Evolutionary conservation across 495 filamentous ascomycete species (phyloP).

Genomic region (Entonaema liquescens): DNA sequence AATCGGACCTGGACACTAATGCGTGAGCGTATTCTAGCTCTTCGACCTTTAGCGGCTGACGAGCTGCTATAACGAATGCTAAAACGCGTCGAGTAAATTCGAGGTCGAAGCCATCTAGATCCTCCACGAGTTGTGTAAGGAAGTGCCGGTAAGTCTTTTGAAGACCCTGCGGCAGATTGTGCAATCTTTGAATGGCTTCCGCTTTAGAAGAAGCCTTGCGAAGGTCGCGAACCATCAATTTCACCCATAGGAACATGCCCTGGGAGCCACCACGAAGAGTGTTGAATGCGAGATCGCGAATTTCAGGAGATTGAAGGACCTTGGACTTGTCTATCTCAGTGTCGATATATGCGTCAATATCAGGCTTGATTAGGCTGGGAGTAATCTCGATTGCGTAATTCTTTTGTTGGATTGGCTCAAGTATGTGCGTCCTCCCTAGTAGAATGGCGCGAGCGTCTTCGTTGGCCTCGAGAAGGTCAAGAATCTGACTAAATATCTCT

Average conservation of each 20-base stretch:
- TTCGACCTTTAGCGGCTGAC: not conserved
- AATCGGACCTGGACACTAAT: not conserved
- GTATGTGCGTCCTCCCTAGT: not conserved
- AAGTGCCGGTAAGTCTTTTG: not conserved
- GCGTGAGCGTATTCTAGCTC: not conserved
- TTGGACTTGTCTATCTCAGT: not conserved
- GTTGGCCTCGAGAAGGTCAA: not conserved
- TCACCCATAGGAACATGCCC: slow-evolving; percentile 6
- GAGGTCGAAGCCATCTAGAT: not conserved
- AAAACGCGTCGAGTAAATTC: not conserved
- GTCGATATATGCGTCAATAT: not conserved
- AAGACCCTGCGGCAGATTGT: not conserved
- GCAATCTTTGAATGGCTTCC: not conserved
- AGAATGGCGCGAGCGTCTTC: not conserved
- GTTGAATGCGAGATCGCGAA: not conserved
- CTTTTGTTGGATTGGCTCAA: not conserved
- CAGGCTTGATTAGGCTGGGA: not conserved
- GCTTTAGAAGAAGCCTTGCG: not conserved
- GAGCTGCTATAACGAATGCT: not conserved
- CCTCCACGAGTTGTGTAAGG: not conserved
- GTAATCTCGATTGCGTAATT: not conserved
- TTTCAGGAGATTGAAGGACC: not conserved
- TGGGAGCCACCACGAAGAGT: not conserved
- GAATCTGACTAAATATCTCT: not conserved
- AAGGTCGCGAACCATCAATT: not conserved